A percentile compares a stretch with the other conserved stretches of the same genome.
Conservation (phyloP, 768 basidiomycete species). For the Tulasnella sp. region DNA sequence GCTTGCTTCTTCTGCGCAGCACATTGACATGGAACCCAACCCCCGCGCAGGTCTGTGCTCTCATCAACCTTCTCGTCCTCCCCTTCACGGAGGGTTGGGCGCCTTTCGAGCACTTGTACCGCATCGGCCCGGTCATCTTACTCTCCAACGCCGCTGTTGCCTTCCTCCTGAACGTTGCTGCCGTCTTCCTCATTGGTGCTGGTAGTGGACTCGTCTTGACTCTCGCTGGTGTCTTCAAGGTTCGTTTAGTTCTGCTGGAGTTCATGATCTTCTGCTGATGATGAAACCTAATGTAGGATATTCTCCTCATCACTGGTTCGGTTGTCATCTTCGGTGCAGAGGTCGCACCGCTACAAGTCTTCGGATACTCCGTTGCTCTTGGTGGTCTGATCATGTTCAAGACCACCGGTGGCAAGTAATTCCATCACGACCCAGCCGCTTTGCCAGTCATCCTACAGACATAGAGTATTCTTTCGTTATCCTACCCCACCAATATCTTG, state of each 20-base stretch:
- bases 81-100: slow-evolving; percentile 90
- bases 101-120: slow-evolving; percentile 71
- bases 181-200: slow-evolving; percentile 88
- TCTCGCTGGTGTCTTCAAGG: slow-evolving; percentile 91
- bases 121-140: slow-evolving; percentile 65
- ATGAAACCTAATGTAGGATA: slow-evolving; percentile 57
- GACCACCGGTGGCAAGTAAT: slow-evolving; percentile 57
- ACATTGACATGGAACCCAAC: background rate
- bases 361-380: slow-evolving; percentile 88
- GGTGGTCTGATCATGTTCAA: slow-evolving; percentile 82
- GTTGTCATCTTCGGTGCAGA: slow-evolving; percentile 78
- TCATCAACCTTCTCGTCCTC: slow-evolving; percentile 77
- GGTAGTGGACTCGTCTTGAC: slow-evolving; percentile 87
- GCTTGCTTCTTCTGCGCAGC: slow-evolving; percentile 18
- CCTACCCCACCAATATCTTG: background rate
- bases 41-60: slow-evolving; percentile 61
- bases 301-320: slow-evolving; percentile 87
- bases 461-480: background rate
- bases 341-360: slow-evolving; percentile 78
- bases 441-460: background rate
- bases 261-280: slow-evolving; percentile 25
- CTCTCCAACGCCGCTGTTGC: slow-evolving; percentile 82
- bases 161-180: slow-evolving; percentile 86
- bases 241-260: slow-evolving; percentile 36
- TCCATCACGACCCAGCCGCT: background rate